phyloP scores from a whole-genome alignment of 2,329 filamentous ascomycete genomes.

The Fusarium phyllophilum region DNA sequence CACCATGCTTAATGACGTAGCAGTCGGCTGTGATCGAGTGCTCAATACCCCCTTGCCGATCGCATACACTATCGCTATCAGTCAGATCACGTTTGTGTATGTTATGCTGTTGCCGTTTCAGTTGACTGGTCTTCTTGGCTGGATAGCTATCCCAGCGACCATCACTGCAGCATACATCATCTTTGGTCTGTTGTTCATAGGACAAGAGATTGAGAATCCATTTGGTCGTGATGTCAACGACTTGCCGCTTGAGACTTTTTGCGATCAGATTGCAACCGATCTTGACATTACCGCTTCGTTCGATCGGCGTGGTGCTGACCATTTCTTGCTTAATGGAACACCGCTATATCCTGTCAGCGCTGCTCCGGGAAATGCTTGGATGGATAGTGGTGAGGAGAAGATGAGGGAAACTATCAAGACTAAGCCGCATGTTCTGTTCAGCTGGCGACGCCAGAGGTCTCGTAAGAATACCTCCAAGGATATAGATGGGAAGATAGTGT shows the following conservation, averaged over 20 bases:
- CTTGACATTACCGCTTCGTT: constrained; percentile 76
- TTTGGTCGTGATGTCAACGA: constrained; percentile 88
- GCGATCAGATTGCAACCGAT: constrained; percentile 77
- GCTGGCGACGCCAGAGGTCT: constrained; percentile 32
- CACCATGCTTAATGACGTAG: constrained; percentile 73
- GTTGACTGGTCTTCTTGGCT: constrained; percentile 70
- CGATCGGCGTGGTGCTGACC: constrained; percentile 45
- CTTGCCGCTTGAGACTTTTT: constrained; percentile 79
- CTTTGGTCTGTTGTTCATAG: constrained; percentile 77
- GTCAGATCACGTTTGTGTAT: constrained; percentile 88
- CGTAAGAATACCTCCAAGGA: not conserved
- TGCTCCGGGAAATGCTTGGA: constrained; percentile 50
- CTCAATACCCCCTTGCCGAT: constrained; percentile 84
- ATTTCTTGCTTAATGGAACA: constrained; percentile 48
- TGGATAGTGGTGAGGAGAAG: constrained; percentile 52
- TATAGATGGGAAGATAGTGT: not conserved
- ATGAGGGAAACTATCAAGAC: constrained; percentile 52
- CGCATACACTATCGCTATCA: constrained; percentile 85
- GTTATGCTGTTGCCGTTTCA: constrained; percentile 85
- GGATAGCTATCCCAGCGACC: constrained; percentile 82
- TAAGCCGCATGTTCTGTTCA: constrained; percentile 51
- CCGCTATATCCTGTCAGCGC: constrained; percentile 65
- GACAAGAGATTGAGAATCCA: constrained; percentile 85
- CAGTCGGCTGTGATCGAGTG: constrained; percentile 79
- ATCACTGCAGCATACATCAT: constrained; percentile 83